Base-by-base conservation (phyloP, 768 basidiomycete genomes). In the Pisolithus sp. region DNA sequence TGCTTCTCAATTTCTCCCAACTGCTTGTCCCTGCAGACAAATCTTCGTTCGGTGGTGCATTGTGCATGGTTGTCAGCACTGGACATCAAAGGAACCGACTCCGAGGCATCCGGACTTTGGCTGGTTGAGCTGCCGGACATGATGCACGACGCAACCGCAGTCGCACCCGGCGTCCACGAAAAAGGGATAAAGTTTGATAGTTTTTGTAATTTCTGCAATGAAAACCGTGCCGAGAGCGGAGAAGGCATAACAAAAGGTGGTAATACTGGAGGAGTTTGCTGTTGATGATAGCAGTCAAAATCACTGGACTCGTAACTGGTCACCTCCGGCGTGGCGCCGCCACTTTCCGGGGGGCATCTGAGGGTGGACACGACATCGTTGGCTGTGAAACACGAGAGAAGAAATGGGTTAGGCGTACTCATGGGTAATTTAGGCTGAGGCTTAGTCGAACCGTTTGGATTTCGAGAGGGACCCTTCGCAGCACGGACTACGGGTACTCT, bases 21-120 rank as follows among this genome's bases (percentile, higher is more conserved):
- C 65, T 91, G 89, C 56, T 72, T 76, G 59, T 83, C 77, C 62
- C 77, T 83, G 24, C 82, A 75, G 44, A 86, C 82, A 61, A 73
- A 86, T 52, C 51, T 68, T 67, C 54, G 69, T 59, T 60, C 56
- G 43, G 50, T 54, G 44, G 53, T 43, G 57, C 39, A 39, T 45
- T 41, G 57, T 39, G 54, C 44, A 53, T 34, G 38, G 42, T 44
- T 42, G 21, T 53, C 49, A 46, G 49, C 53, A 50, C 46, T 26
- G 31, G 55, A 47, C 30, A 47, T 49, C 37, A 57, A 50, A 9
- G 57, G 26, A 36, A 48, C 48, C 48, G 56, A 51, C 38, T 53
- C 48, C 49, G 46, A 46, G 46, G 37, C 46, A 51, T 54, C 48
- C 50, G 28, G 45, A 49, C 37, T 54, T 45, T 39, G 26, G 31